A percentile compares a stretch with the other conserved stretches of the same genome.
Conservation (phyloP, 2,329 filamentous ascomycete species). For the Clarireedia monteithiana region DNA sequence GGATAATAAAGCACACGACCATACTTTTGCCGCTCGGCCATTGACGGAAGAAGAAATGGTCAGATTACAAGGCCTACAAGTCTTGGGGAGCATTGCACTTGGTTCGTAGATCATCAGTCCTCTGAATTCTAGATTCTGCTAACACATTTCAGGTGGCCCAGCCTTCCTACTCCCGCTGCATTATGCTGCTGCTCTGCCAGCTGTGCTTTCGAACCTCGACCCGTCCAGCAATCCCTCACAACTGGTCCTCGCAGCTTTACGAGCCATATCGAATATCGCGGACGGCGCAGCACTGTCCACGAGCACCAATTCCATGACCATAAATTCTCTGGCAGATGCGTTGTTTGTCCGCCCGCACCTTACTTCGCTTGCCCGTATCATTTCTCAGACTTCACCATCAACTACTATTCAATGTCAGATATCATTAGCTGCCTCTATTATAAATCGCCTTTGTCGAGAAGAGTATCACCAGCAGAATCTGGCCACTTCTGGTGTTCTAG, state of each 20-base stretch:
- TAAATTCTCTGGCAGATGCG: constrained; percentile 47
- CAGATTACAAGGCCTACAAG: constrained; percentile 70
- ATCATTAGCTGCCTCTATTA: constrained; percentile 47
- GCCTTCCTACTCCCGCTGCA: constrained; percentile 70
- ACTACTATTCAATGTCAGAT: constrained; percentile 54
- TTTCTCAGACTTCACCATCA: constrained; percentile 49
- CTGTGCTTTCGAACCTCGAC: constrained; percentile 64
- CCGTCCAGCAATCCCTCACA: constrained; percentile 55
- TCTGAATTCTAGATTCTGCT: constrained; percentile 6
- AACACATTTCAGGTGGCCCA: constrained; percentile 56
- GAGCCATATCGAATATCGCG: constrained; percentile 63
- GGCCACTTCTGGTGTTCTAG: constrained; percentile 65
- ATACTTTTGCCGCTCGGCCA: constrained; percentile 31
- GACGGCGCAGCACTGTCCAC: constrained; percentile 53
- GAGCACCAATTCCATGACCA: constrained; percentile 40
- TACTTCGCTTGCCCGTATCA: constrained; percentile 54
- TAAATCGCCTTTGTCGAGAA: constrained; percentile 55
- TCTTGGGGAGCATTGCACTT: constrained; percentile 78
- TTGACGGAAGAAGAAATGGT: constrained; percentile 58
- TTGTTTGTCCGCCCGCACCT: constrained; percentile 58
- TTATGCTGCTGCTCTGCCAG: constrained; percentile 56
- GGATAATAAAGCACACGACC: constrained; percentile 40
- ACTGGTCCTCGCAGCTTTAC: constrained; percentile 66
- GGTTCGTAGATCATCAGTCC: constrained; percentile 45
- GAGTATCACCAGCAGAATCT: constrained; percentile 65